A percentile compares a stretch with the other conserved stretches of the same genome.
Evolutionary conservation across 1,284 basidiomycete species (phyloP).

Genomic region (Exobasidium rhododendri): DNA sequence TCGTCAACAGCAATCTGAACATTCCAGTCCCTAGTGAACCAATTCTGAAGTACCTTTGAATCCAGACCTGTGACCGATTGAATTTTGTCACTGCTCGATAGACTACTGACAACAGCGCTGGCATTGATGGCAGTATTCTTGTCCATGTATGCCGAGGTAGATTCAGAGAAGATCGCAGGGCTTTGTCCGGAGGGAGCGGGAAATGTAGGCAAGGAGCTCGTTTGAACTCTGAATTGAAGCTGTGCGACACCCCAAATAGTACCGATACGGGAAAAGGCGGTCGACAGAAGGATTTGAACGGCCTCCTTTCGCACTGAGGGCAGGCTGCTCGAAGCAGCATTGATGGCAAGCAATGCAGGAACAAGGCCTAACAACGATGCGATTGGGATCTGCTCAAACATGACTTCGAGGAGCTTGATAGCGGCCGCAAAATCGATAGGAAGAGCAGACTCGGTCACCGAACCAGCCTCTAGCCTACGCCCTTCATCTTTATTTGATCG

Average conservation of each 20-base stretch:
- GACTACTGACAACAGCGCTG: conserved; percentile 22
- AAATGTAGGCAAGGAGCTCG: conserved; percentile 12
- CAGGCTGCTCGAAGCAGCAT: conserved; percentile 7
- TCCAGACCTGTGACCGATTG: conserved; percentile 35
- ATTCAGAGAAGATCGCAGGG: conserved; percentile 26
- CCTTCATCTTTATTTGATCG: conserved; percentile 57
- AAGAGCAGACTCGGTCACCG: conserved; percentile 56
- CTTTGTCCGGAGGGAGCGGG: conserved; percentile 27
- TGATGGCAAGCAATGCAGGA: conserved; percentile 73
- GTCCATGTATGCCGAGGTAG: neutral
- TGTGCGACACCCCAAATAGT: conserved; percentile 64
- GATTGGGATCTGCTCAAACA: conserved; percentile 70
- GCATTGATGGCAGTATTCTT: neutral
- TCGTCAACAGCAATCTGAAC: conserved; percentile 44
- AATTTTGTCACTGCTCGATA: conserved; percentile 33
- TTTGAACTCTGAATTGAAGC: conserved; percentile 1
- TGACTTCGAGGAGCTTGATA: conserved; percentile 66
- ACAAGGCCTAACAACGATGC: conserved; percentile 72
- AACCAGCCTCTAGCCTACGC: conserved; percentile 18
- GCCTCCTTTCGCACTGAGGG: conserved; percentile 59
- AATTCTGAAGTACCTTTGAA: conserved; percentile 27
- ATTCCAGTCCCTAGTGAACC: conserved; percentile 49
- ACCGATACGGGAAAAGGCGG: conserved; percentile 68
- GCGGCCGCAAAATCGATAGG: conserved; percentile 75
- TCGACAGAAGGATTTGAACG: conserved; percentile 66